These are phyloP conservation scores for Osmanthus fragrans DNA, from an alignment of 257 asterid genomes.

Conservation along the genomic window DNA sequence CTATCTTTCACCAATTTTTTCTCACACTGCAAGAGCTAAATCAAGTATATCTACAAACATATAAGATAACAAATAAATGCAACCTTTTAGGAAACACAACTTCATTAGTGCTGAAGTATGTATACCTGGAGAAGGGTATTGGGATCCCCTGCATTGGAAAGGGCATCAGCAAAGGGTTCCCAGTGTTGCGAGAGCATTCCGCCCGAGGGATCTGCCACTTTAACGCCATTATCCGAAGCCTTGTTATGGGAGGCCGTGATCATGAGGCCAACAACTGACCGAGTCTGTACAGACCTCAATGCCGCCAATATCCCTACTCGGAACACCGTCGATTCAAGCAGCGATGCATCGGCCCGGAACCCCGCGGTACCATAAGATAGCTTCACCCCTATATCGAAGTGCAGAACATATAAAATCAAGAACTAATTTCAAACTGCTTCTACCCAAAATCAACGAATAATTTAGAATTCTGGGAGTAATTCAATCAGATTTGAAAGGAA, in stretches of 20 bases:
- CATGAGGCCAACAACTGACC: constrained; percentile 73
- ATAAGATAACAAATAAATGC: background rate
- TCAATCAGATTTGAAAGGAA: background rate
- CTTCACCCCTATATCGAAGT: constrained; percentile 44
- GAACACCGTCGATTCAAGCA: constrained; percentile 74
- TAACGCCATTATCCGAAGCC: constrained; percentile 80
- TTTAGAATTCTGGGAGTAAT: background rate
- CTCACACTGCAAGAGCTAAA: background rate
- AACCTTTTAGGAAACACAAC: background rate
- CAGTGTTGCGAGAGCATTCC: constrained; percentile 94
- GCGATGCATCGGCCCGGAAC: constrained; percentile 70
- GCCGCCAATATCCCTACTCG: constrained; percentile 91
- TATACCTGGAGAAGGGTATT: constrained; percentile 63
- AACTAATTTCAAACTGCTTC: background rate
- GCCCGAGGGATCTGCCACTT: constrained; percentile 86
- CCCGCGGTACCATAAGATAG: constrained; percentile 92
- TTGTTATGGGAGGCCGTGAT: constrained; percentile 93
- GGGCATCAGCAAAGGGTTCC: constrained; percentile 86
- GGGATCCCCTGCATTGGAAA: constrained; percentile 75
- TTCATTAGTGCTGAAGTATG: background rate
- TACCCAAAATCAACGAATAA: background rate
- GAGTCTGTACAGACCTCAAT: constrained; percentile 71
- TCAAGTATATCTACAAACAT: background rate
- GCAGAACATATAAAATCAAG: too few species aligned
- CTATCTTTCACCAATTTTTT: background rate